These are phyloP conservation scores for Graphilbum fragrans DNA, from an alignment of 2,329 filamentous ascomycete genomes.

Conservation along the genomic window DNA sequence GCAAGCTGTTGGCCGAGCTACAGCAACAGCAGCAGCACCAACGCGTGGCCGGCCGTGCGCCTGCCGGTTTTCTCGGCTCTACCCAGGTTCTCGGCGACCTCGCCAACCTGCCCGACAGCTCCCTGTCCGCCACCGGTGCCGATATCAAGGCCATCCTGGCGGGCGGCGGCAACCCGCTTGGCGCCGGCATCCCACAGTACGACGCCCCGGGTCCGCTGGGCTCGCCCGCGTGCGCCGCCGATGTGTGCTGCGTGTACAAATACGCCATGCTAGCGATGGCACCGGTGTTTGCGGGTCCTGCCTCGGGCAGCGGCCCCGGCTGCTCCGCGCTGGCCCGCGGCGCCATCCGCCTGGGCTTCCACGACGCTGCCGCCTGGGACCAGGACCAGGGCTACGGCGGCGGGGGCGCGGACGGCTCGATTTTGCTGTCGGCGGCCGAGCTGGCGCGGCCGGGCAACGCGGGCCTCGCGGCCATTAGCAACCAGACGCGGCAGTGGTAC, in stretches of 20 bases:
- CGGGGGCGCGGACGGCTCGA: constrained; percentile 27
- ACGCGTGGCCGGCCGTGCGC: constrained; percentile 7
- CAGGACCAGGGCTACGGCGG: constrained; percentile 13
- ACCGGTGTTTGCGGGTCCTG: constrained; percentile 16
- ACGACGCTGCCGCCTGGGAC: constrained; percentile 31
- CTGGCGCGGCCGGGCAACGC: constrained; percentile 24
- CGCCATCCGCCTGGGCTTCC: constrained; percentile 30
- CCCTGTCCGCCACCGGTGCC: constrained; percentile 21
- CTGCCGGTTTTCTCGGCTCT: constrained; percentile 22
- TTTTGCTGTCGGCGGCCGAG: constrained; percentile 25
- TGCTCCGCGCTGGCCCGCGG: constrained; percentile 27
- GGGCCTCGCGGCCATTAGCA: constrained; percentile 28
- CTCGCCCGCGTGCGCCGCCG: constrained; percentile 14
- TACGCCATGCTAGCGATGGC: constrained; percentile 23
- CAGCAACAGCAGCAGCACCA: no score
- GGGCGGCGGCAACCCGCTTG: constrained; percentile 12
- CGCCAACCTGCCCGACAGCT: constrained; percentile 13
- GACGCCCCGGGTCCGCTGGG: constrained; percentile 11
- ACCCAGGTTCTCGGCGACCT: constrained; percentile 29
- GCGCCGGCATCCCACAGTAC: constrained; percentile 8
- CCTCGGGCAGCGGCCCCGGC: no score
- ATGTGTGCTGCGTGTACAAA: constrained; percentile 23
- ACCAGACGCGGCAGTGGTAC: constrained; percentile 23
- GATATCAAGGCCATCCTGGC: constrained; percentile 27
- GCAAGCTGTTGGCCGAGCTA: constrained; percentile 8